phyloP scores from a whole-genome alignment of 2,329 filamentous ascomycete species.

The Aspergillus tubingensis region DNA sequence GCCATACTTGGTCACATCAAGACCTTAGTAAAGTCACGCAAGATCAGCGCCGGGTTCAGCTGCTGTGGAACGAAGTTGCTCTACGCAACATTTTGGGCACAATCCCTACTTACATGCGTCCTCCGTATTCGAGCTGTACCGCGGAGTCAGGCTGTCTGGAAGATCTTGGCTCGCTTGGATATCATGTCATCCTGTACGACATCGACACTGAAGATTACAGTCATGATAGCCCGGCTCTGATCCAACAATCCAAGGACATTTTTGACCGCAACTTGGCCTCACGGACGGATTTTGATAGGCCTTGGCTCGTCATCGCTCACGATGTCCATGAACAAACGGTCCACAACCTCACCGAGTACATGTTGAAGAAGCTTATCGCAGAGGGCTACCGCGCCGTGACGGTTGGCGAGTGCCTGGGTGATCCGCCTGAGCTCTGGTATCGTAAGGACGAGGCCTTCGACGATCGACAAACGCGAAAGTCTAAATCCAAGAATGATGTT shows the following conservation, averaged over 20 bases:
- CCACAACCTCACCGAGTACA: conserved; percentile 45
- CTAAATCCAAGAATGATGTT: conserved; percentile 12
- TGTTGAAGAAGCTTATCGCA: conserved; percentile 35
- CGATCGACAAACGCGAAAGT: conserved; percentile 23
- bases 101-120: conserved; percentile 57
- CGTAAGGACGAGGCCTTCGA: conserved; percentile 34
- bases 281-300: conserved; percentile 29
- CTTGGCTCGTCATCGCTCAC: conserved; percentile 46
- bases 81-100: conserved; percentile 51
- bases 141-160: conserved; percentile 40
- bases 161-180: conserved; percentile 50
- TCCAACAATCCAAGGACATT: conserved; percentile 44
- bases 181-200: conserved; percentile 52
- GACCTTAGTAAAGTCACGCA: conserved; percentile 46
- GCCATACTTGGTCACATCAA: conserved; percentile 56
- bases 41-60: conserved; percentile 42
- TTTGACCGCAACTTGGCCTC: conserved; percentile 38
- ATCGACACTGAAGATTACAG: conserved; percentile 52
- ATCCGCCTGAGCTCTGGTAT: conserved; percentile 44
- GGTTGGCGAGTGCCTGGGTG: conserved; percentile 47
- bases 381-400: conserved; percentile 43
- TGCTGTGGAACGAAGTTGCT: conserved; percentile 52
- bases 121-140: conserved; percentile 50
- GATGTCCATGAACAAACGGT: conserved; percentile 48
- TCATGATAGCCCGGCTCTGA: conserved; percentile 39